Base-by-base conservation (phyloP, 169 alveolate genomes). In the Theileria orientalis region DNA sequence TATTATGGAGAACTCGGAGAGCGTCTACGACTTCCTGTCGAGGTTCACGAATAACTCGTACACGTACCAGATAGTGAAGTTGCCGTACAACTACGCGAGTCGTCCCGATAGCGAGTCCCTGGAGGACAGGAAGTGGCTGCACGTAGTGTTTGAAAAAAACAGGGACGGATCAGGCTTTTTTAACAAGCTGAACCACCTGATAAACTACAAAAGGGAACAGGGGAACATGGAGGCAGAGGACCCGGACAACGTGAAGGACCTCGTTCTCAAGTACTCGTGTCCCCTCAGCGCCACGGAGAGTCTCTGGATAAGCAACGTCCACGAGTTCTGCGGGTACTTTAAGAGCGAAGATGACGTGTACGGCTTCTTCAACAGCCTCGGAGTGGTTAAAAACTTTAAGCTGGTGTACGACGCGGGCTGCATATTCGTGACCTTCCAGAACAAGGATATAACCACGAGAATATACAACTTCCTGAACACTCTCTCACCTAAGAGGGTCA, bases 291-390 rank as follows among this genome's bases (percentile, higher is more conserved):
- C 89, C 23, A 27, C 0, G 21, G 84, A 63, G 25, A 57, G 80
- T 6, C 27, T 82, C n/a, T 82, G 89, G 89, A 33, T 82, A 29
- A 86, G 89, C 29, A 82, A 82, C 41, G 33, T 82, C 16, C 19
- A 66, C 16, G 89, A 82, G 66, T n/a, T 68, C 3, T 68, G 76
- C 40, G 70, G 80, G n/a, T 82, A 73, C 47, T 73, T 74, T 41
- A 42, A 46, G 35, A 77, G 33, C 59, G 85, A 73, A 19, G 40
- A 41, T 13, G 84, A 82, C 0, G 35, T 82, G 42, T 63, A 56
- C 74, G 67, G 60, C 21, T 33, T 82, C 61, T 74, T 61, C 19
- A 59, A 41, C n/a, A 46, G 67, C 25, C 37, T 82, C 11, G 89
- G 89, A 8, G 59, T 54, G 7, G n/a, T 82, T 27, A 82, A 42